Evolutionary conservation across 139 green algal genomes (phyloP).

Genomic region (Deuterostichococcus epilithicus): DNA sequence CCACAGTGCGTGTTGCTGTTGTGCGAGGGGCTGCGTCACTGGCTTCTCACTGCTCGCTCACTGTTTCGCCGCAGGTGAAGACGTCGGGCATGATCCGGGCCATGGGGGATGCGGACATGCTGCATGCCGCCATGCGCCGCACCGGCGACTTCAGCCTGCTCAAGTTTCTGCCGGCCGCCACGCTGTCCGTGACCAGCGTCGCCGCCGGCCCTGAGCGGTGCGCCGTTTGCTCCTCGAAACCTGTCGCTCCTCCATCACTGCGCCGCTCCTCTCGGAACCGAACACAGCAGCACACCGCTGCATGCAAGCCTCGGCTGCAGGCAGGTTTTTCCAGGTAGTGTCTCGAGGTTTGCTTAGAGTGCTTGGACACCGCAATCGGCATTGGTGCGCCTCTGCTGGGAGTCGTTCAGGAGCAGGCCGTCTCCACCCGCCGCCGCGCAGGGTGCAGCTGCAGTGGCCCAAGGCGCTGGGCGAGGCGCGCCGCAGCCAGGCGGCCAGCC

Average conservation of each 20-base stretch:
- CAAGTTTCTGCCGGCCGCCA: slow-evolving; percentile 52
- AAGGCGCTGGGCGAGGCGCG: slow-evolving; percentile 19
- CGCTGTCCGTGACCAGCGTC: slow-evolving; percentile 27
- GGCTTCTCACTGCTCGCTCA: background rate
- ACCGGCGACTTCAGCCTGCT: slow-evolving; percentile 38
- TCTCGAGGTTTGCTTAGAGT: no score
- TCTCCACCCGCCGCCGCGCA: slow-evolving; percentile 19
- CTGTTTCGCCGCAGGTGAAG: background rate
- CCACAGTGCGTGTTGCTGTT: no score
- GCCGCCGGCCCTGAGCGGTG: slow-evolving; percentile 40
- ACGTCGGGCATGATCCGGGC: slow-evolving; percentile 39
- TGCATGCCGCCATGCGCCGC: slow-evolving; percentile 35
- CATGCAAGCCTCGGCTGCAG: no score
- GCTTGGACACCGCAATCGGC: no score
- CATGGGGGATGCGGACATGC: slow-evolving; percentile 52
- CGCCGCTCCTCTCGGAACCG: no score
- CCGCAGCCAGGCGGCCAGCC: slow-evolving; percentile 18
- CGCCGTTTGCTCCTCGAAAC: background rate
- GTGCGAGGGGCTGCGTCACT: background rate
- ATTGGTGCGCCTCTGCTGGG: no score
- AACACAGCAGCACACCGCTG: no score
- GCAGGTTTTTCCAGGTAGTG: no score
- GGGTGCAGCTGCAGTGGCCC: slow-evolving; percentile 60
- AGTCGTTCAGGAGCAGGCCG: background rate
- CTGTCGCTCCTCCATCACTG: background rate